These are phyloP conservation scores for Fusarium longipes DNA, from an alignment of 2,329 filamentous ascomycete genomes.

Conservation along the genomic window DNA sequence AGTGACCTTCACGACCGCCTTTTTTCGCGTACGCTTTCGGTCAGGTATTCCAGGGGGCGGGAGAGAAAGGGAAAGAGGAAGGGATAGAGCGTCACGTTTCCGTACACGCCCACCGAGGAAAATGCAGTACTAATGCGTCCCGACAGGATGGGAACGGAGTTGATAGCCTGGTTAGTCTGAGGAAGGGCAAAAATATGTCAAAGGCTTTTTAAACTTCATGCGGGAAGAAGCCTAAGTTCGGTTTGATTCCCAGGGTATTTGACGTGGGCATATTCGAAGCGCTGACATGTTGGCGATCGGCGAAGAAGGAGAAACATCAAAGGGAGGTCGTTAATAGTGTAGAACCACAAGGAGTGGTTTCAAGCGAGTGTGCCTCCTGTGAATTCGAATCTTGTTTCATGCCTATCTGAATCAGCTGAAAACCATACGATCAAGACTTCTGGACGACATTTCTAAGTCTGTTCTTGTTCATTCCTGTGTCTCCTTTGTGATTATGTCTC, in stretches of 20 bases:
- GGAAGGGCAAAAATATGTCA: not conserved
- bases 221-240: slow-evolving; percentile 2
- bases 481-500: not conserved
- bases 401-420: slow-evolving; percentile 10
- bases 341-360: slow-evolving; percentile 1
- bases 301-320: slow-evolving; percentile 21
- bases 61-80: not conserved
- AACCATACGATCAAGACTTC: not conserved
- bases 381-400: not conserved
- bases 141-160: slow-evolving; percentile 2
- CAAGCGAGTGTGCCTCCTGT: not conserved
- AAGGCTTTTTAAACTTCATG: not conserved
- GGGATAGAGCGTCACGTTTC: not conserved
- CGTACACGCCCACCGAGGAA: not conserved
- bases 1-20: slow-evolving; percentile 16
- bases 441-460: not conserved
- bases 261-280: slow-evolving; percentile 2
- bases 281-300: not conserved
- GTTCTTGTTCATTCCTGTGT: slow-evolving; percentile 4
- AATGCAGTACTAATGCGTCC: not conserved
- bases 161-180: not conserved
- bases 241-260: not conserved
- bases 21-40: slow-evolving; percentile 24
- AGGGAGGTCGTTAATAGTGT: not conserved
- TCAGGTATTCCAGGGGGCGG: not conserved